Base-by-base conservation (phyloP, 805 yeast species). In the Pichia californica region DNA sequence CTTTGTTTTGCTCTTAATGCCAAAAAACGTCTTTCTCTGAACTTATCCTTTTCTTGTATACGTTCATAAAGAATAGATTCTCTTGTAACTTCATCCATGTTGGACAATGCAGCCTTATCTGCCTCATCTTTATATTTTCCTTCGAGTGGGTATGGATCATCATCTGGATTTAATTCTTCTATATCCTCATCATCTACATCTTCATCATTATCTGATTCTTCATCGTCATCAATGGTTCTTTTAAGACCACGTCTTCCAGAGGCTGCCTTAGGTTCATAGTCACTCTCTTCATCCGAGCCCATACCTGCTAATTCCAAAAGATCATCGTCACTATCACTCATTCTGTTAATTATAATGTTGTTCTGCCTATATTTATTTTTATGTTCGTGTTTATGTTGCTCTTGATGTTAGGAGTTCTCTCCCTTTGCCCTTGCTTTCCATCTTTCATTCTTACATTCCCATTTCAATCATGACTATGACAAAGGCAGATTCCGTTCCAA, bases 221-320 rank as follows among this genome's bases (percentile, higher is more conserved):
- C 62, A 1, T 37, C 40, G 4, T 59, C 48, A 13, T 45, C 42
- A 13, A 45, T 54, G 56, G 49, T 51, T 47, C 60, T 51, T 35
- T 54, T 57, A 28, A 41, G 31, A 3, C 52, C 47, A n/a, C 48
- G 38, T 20, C 55, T 46, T 5, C 31, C 26, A 29, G 47, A 52
- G 15, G 57, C 52, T 26, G 59, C 52, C 26, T 61, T 56, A 35
- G 69, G 67, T 37, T 66, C 70, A 44, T 64, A 61, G 29, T 60
- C 70, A 39, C 58, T 56, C 32, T 59, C 66, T 14, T 70, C 78
- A 9, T 62, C 81, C 28, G 76, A 79, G 41, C 73, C 83, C 21
- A 74, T 80, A 48, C 94, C 98, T 40, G 99, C 99, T 56, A 93
- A 76, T 18, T 96, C 98, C 59, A 91, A 76, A 68, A 93, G 76